These are phyloP conservation scores for Talaromyces sp. DNA, from an alignment of 2,329 filamentous ascomycete genomes.

Conservation along the genomic window DNA sequence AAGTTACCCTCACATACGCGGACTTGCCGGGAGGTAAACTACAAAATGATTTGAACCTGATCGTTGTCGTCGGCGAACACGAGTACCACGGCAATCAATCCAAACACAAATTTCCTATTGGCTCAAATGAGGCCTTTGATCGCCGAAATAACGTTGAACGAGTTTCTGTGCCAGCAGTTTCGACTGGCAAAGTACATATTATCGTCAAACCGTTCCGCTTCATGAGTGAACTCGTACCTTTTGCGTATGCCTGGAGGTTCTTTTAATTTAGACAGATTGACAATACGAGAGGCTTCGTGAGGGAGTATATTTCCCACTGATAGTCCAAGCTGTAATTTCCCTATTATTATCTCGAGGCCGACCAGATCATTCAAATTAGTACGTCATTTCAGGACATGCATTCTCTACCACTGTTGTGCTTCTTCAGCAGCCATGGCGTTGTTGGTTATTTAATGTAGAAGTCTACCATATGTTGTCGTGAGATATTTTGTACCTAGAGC, in stretches of 20 bases:
- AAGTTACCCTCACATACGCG: not conserved
- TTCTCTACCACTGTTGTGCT: too few relatives aligned
- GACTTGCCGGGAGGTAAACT: not conserved
- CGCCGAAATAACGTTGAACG: not conserved
- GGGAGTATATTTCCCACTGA: too few relatives aligned
- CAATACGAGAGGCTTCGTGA: too few relatives aligned
- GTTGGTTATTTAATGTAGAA: too few relatives aligned
- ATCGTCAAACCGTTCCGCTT: not conserved
- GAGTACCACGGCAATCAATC: not conserved
- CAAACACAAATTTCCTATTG: not conserved
- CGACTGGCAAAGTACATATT: not conserved
- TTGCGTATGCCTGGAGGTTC: not conserved
- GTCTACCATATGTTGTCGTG: too few relatives aligned
- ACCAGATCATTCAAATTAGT: too few relatives aligned
- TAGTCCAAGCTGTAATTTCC: too few relatives aligned
- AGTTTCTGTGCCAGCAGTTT: not conserved
- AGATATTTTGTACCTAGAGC: too few relatives aligned
- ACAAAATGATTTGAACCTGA: not conserved
- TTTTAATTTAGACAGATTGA: not conserved
- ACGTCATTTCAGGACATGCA: too few relatives aligned
- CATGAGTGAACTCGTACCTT: not conserved
- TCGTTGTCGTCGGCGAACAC: not conserved
- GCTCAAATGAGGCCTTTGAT: not conserved
- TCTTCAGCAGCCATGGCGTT: too few relatives aligned
- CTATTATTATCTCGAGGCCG: too few relatives aligned